Base-by-base conservation (phyloP, 257 asterid species). In the Galeopsis tetrahit region DNA sequence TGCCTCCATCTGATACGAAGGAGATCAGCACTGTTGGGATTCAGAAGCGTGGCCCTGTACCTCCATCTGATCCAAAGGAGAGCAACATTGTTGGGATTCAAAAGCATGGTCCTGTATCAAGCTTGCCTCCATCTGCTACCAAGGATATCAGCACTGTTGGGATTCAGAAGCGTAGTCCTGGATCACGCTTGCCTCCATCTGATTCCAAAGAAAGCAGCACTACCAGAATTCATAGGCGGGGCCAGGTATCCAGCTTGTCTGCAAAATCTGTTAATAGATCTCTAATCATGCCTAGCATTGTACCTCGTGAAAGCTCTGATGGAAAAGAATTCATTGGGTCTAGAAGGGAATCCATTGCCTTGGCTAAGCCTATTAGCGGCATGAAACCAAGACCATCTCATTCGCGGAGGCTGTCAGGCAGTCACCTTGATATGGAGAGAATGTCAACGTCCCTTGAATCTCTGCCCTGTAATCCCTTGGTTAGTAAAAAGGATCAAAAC, bases 261-360 rank as follows among this genome's bases (percentile, higher is more conserved):
- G 82, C 85, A 80, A 90, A 88, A 77, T 53, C 77, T 40, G 65
- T 63, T 76, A 82, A 77, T 75, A 85, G 88, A 79, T 81, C 97
- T 82, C 80, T 83, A 53, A 68, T 82, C 62, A 82, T 83, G 79
- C 97, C 97, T 57, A 84, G 63, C 75, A 82, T 88, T 51, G 84
- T 87, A 63, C 95, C 97, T 70, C 92, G 89, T 75, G 98, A 90
- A 60, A 77, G 71, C 77, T 82, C 82, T 31, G 82, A 79, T 72
- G 85, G 84, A 66, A 93, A 82, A 69, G 85, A 79, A 68, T 49
- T 70, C 15, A 70, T 83, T 67, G 84, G 78, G 65, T 85, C 93
- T 65, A 85, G 94, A 83, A 84, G 89, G 86, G 89, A 87, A 75
- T 75, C 90, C 77, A 65, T 88, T 77, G 71, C 78, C 61, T 66